Percentiles rank a stretch among this genome's conserved stretches.
Evolutionary conservation across 176 grass and related monocot species (phyloP).

Genomic region (Aegilops longissima): DNA sequence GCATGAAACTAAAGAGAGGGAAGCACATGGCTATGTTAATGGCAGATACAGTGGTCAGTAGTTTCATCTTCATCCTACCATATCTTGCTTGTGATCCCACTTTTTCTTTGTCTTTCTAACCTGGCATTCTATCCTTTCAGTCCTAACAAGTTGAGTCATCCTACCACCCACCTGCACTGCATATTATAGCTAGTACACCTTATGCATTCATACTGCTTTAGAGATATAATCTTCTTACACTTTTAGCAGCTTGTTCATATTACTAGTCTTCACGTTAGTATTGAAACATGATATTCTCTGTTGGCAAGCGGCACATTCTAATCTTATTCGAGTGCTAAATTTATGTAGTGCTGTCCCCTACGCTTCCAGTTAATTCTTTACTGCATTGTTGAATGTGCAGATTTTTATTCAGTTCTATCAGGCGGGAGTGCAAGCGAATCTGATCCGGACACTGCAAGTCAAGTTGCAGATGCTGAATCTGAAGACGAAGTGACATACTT

Average conservation of each 20-base stretch:
- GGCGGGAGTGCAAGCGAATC: constrained; percentile 85
- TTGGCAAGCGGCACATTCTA: not conserved
- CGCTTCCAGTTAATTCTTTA: constrained; percentile 8
- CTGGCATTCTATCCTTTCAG: not conserved
- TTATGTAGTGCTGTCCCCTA: not conserved
- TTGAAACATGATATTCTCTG: constrained; percentile 7
- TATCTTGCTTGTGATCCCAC: not conserved
- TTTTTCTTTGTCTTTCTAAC: not conserved
- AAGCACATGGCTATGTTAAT: constrained; percentile 47
- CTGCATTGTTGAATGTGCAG: constrained; percentile 40
- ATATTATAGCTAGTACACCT: not conserved
- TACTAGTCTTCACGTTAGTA: not conserved
- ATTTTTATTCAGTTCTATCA: constrained; percentile 97
- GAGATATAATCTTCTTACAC: not conserved
- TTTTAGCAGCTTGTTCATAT: not conserved
- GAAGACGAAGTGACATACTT: constrained; percentile 83
- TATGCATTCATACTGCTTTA: not conserved
- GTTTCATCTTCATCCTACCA: constrained; percentile 17
- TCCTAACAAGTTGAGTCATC: no score
- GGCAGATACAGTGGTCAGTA: constrained; percentile 93
- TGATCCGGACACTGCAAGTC: constrained; percentile 86
- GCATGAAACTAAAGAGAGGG: constrained; percentile 93
- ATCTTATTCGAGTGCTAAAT: not conserved
- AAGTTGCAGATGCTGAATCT: constrained; percentile 74
- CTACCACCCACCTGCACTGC: not conserved